phyloP scores from a whole-genome alignment of 1,284 basidiomycete genomes.

The Cryptococcus sp. region DNA sequence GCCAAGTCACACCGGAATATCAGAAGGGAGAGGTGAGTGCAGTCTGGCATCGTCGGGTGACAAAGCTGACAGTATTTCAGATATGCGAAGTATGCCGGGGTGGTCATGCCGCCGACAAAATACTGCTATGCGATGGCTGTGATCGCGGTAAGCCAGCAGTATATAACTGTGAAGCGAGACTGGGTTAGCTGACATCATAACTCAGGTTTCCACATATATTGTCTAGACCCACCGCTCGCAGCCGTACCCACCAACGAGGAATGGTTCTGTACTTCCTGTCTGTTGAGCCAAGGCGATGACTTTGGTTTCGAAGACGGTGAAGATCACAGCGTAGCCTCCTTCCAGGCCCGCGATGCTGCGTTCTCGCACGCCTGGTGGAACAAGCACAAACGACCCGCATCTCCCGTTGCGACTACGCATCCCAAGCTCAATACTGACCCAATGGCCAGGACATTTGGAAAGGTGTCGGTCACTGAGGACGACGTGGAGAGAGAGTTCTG shows the following conservation, averaged over 20 bases:
- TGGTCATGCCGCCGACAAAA: slow-evolving; percentile 82
- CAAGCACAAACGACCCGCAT: slow-evolving; percentile 63
- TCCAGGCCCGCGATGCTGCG: slow-evolving; percentile 84
- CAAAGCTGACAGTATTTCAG: slow-evolving; percentile 39
- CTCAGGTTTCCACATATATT: slow-evolving; percentile 92
- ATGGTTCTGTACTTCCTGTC: slow-evolving; percentile 94
- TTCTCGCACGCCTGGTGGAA: slow-evolving; percentile 89
- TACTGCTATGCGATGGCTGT: slow-evolving; percentile 95
- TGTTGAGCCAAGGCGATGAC: slow-evolving; percentile 92
- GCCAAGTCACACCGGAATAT: slow-evolving; percentile 25
- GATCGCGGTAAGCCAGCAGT: slow-evolving; percentile 68
- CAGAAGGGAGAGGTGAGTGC: slow-evolving; percentile 51
- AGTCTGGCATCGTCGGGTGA: slow-evolving; percentile 1
- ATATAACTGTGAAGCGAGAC: neutral
- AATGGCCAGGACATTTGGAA: slow-evolving; percentile 58
- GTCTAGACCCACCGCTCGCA: slow-evolving; percentile 84
- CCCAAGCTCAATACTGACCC: slow-evolving; percentile 18
- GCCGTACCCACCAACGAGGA: slow-evolving; percentile 81
- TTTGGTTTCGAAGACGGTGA: slow-evolving; percentile 99
- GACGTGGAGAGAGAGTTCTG: slow-evolving; percentile 97
- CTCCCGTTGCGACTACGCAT: neutral
- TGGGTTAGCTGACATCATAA: neutral
- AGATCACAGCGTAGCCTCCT: slow-evolving; percentile 88
- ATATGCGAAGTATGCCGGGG: slow-evolving; percentile 88
- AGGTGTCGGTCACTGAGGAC: slow-evolving; percentile 73